phyloP scores from a whole-genome alignment of 179 eudicot species.

The Vitellaria paradoxa region DNA sequence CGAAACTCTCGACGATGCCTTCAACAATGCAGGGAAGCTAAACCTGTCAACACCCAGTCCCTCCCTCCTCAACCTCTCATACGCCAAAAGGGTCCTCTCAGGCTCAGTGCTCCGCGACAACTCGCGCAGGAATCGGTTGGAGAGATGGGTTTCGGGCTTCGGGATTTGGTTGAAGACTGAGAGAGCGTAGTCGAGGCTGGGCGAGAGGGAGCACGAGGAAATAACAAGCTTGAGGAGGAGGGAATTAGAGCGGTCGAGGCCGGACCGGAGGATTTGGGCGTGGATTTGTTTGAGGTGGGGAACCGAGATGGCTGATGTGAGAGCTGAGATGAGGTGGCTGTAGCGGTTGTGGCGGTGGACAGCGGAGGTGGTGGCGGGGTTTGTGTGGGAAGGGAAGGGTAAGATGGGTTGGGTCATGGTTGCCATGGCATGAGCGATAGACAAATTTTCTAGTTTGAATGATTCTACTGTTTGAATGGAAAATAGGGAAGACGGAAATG shows the following conservation, averaged over 20 bases:
- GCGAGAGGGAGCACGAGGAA: constrained; percentile 29
- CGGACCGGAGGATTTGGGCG: constrained; percentile 41
- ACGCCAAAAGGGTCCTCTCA: constrained; percentile 30
- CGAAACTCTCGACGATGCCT: constrained; percentile 29
- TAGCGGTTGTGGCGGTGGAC: constrained; percentile 13
- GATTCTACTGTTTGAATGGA: background rate
- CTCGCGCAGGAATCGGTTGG: constrained; percentile 32
- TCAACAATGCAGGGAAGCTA: constrained; percentile 42
- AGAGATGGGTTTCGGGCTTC: constrained; percentile 21
- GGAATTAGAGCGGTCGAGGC: constrained; percentile 21
- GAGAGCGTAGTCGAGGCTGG: constrained; percentile 35
- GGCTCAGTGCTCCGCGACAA: constrained; percentile 41
- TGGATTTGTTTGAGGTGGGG: constrained; percentile 47
- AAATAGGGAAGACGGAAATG: background rate
- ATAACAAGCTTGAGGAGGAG: constrained; percentile 35
- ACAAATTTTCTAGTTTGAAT: no score
- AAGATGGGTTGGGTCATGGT: constrained; percentile 23
- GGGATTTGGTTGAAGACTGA: constrained; percentile 37
- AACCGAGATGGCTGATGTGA: constrained; percentile 30
- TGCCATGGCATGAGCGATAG: constrained; percentile 8
- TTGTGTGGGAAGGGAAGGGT: constrained; percentile 4
- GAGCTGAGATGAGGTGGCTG: constrained; percentile 20
- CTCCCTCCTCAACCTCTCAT: constrained; percentile 19
- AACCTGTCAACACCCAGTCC: constrained; percentile 37
- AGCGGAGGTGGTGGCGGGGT: constrained; percentile 3